Base-by-base conservation (phyloP, 2,329 filamentous ascomycete species). In the Beauveria rudraprayagi region DNA sequence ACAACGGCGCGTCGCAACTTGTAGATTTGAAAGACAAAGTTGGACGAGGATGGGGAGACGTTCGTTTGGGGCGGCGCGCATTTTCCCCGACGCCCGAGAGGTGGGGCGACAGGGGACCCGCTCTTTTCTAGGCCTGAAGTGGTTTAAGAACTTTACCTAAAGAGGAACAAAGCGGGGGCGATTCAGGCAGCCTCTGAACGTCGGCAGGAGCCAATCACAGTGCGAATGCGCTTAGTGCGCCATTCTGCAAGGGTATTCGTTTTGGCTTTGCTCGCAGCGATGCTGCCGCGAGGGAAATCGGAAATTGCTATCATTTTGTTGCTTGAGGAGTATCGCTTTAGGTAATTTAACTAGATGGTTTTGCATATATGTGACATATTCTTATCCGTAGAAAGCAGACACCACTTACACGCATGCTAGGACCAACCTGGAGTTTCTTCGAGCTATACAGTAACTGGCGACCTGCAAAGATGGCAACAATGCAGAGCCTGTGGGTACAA, bases 141-240 rank as follows among this genome's bases (percentile, higher is more conserved):
- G 26, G 48, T 17, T 43, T 26, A 53, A 24, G n/a, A 7, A 9
- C 14, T 17, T 34, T 5, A n/a, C 56, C 56, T 17, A 11, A 37
- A 60, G 24, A 48, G 56, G 56, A 52, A 60, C 22, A 60, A 53
- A 60, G 56, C 40, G 56, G 56, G 56, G 34, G 5, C 2, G 30
- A 10, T 53, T 53, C 56, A 53, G 48, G 40, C n/a, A 52, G 56
- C 56, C 56, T 60, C 56, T n/a, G 37, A 5, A 44, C 40, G 17
- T 10, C n/a, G 11, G 4, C 19, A 4, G 3, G 19, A 11, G 26
- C 56, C 56, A 60, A 60, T 60, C 56, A 60, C 48, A 46, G 2
- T 24, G 14, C 44, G 11, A 16, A 17, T 11, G 37, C 34, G 48
- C 17, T 43, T n/a, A 26, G 19, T 19, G 22, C 22, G 30, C 16